A percentile compares a stretch with the other conserved stretches of the same genome.
Conservation (phyloP, 441 rosid species). For the Mallotus repandus region DNA sequence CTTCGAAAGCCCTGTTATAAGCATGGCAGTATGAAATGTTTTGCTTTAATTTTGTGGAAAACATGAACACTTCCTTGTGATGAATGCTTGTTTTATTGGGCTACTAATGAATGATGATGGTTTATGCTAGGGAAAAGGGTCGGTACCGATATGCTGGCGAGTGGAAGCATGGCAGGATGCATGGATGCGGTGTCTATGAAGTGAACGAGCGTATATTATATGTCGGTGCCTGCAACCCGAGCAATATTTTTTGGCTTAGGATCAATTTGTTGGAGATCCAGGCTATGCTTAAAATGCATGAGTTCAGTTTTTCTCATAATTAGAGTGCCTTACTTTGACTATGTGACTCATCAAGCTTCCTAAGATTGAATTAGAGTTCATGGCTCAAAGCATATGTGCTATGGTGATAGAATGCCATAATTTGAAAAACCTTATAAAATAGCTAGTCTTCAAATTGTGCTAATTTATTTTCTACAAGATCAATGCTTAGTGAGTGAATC, state of each 20-base stretch:
- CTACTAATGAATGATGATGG: conserved; percentile 18
- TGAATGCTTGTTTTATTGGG: conserved; percentile 8
- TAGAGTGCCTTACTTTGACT: not conserved
- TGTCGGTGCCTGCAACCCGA: conserved; percentile 45
- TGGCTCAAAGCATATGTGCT: not conserved
- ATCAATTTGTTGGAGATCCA: not conserved
- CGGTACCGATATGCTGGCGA: conserved; percentile 92
- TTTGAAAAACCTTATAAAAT: not conserved
- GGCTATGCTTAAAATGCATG: conserved; percentile 1
- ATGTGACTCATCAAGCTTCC: not conserved
- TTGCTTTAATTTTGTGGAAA: conserved; percentile 1
- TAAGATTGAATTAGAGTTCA: not conserved
- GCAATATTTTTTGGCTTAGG: not conserved
- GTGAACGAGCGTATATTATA: conserved; percentile 58
- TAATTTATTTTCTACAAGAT: not conserved
- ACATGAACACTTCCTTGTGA: conserved; percentile 2
- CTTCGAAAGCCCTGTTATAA: no score
- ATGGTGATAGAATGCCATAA: not conserved
- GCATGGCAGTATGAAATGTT: not conserved
- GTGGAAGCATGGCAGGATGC: conserved; percentile 95
- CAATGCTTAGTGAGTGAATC: not conserved
- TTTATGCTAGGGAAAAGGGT: conserved; percentile 74
- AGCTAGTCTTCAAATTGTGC: not conserved
- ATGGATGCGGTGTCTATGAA: conserved; percentile 89
- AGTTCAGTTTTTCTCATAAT: not conserved